Conservation (phyloP, 2,329 filamentous ascomycete genomes). For the Lachnellula occidentalis region DNA sequence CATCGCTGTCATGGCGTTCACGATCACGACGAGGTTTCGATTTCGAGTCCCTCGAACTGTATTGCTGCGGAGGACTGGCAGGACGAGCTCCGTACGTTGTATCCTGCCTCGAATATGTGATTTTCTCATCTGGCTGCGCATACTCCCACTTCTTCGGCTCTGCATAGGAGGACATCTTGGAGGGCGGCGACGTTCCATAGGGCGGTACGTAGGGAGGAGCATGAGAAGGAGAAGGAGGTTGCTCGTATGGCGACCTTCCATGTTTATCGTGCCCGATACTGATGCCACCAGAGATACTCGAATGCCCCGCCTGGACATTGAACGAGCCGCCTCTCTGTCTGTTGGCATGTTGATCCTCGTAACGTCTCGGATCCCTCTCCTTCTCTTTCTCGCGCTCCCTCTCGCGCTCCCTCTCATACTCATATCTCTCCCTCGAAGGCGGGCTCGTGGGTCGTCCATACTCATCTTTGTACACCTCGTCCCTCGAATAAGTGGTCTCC, state of each 20-base stretch:
- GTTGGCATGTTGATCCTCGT: slow-evolving; percentile 18
- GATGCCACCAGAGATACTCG: slow-evolving; percentile 21
- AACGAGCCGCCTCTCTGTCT: slow-evolving; percentile 24
- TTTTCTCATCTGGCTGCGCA: slow-evolving; percentile 32
- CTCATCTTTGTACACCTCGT: slow-evolving; percentile 7
- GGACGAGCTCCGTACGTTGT: slow-evolving; percentile 15
- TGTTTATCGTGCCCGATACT: slow-evolving; percentile 19
- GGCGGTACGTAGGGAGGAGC: no score
- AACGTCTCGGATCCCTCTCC: slow-evolving; percentile 19
- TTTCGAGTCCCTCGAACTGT: background rate
- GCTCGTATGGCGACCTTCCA: slow-evolving; percentile 8
- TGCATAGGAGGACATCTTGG: slow-evolving; percentile 22
- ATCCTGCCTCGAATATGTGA: slow-evolving; percentile 29
- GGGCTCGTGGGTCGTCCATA: slow-evolving; percentile 10
- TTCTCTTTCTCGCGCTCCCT: slow-evolving; percentile 24
- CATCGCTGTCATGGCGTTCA: slow-evolving; percentile 8
- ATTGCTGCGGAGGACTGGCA: slow-evolving; percentile 11
- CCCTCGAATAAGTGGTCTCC: slow-evolving; percentile 4
- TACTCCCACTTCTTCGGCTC: slow-evolving; percentile 35
- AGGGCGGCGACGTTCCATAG: background rate
- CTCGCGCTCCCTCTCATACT: slow-evolving; percentile 24
- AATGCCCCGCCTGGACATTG: slow-evolving; percentile 21
- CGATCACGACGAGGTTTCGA: slow-evolving; percentile 3
- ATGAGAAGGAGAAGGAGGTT: slow-evolving; percentile 7
- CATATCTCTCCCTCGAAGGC: slow-evolving; percentile 9